A percentile compares a stretch with the other conserved stretches of the same genome.
phyloP scores from a whole-genome alignment of 1,284 basidiomycete species.

The Meira nashicola region DNA sequence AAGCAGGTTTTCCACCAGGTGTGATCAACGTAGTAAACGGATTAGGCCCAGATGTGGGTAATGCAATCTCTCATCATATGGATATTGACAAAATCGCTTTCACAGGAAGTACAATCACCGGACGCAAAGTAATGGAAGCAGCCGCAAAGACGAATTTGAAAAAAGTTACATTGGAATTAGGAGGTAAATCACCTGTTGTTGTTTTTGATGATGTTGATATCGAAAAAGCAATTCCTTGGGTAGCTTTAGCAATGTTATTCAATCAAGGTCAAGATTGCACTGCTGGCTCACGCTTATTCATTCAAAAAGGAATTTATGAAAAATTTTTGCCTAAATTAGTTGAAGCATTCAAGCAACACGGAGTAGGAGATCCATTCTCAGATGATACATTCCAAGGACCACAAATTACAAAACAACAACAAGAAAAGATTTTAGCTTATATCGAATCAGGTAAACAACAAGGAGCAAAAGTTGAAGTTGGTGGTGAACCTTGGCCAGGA shows the following conservation, averaged over 20 bases:
- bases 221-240: slow-evolving; percentile 38
- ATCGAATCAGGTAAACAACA: slow-evolving; percentile 23
- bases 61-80: slow-evolving; percentile 24
- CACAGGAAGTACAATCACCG: slow-evolving; percentile 22
- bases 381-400: slow-evolving; percentile 19
- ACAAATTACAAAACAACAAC: slow-evolving; percentile 22
- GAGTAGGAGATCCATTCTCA: slow-evolving; percentile 29
- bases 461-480: slow-evolving; percentile 21
- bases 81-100: slow-evolving; percentile 32
- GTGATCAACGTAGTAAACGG: slow-evolving; percentile 26
- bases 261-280: slow-evolving; percentile 32
- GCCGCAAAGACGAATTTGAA: slow-evolving; percentile 15
- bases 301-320: slow-evolving; percentile 27
- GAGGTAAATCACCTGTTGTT: slow-evolving; percentile 81
- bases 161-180: slow-evolving; percentile 60
- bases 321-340: slow-evolving; percentile 17
- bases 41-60: slow-evolving; percentile 15
- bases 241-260: slow-evolving; percentile 23
- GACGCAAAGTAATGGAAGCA: slow-evolving; percentile 11
- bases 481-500: slow-evolving; percentile 16
- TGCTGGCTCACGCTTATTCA: slow-evolving; percentile 25
- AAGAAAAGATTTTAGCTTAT: slow-evolving; percentile 24
- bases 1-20: slow-evolving; percentile 37
- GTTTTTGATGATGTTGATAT: slow-evolving; percentile 67
- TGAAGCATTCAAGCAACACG: slow-evolving; percentile 19